Evolutionary conservation across 768 basidiomycete species (phyloP).

Genomic region (Favolaschia claudopus): DNA sequence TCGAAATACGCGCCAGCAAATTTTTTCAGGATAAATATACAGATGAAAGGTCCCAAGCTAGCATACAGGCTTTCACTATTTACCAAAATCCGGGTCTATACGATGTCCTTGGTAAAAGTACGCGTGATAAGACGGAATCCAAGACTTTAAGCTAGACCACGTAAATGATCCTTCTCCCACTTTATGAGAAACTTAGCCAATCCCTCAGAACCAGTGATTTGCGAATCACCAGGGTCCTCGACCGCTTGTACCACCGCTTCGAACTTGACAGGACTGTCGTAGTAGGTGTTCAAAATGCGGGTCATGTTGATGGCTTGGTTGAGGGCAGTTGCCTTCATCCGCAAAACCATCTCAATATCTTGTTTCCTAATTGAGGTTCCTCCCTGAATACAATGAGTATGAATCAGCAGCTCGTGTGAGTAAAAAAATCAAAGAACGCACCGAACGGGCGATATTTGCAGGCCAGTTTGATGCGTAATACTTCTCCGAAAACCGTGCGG

Average conservation of each 20-base stretch:
- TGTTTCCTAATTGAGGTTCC: not conserved
- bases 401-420: no score
- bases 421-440: not conserved
- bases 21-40: no score
- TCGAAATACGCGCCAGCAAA: no score
- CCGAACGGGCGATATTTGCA: not conserved
- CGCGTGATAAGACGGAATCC: no score
- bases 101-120: no score
- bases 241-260: not conserved
- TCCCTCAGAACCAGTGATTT: not conserved
- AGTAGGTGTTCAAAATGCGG: not conserved
- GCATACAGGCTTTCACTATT: no score
- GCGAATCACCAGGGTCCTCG: not conserved
- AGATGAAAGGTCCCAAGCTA: no score
- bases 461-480: not conserved
- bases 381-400: no score
- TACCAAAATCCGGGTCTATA: no score
- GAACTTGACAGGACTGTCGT: not conserved
- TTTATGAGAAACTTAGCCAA: not conserved
- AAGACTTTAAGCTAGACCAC: no score
- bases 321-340: not conserved
- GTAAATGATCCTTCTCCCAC: not conserved
- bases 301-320: not conserved
- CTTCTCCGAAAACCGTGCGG: not conserved
- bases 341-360: not conserved